phyloP scores from a whole-genome alignment of 768 basidiomycete species.

The Erythrobasidium yunnanense region DNA sequence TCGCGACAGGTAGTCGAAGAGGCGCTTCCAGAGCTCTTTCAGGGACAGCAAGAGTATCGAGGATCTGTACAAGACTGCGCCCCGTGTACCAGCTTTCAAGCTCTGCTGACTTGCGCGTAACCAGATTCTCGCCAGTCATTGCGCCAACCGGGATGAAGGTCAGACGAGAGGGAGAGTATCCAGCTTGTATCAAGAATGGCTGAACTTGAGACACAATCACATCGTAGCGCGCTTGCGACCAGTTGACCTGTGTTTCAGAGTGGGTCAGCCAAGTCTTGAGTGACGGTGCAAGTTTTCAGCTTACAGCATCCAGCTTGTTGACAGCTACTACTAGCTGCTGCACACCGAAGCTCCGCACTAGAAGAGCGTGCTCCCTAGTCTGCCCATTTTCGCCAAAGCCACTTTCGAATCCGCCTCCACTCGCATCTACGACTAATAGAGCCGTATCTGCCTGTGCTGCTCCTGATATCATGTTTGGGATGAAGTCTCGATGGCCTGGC shows the following conservation, averaged over 20 bases:
- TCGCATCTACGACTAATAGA: conserved; percentile 79
- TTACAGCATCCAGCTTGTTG: conserved; percentile 86
- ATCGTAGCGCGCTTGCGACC: conserved; percentile 71
- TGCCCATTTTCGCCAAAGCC: conserved; percentile 99
- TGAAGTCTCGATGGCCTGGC: conserved; percentile 92
- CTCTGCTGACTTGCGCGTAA: conserved; percentile 44
- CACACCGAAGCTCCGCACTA: conserved; percentile 99
- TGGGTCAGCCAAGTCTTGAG: neutral
- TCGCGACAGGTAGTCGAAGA: conserved; percentile 77
- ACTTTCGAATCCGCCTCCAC: conserved; percentile 88
- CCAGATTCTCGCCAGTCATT: conserved; percentile 76
- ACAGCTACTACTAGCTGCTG: conserved; percentile 88
- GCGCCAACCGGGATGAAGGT: conserved; percentile 81
- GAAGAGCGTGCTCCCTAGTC: conserved; percentile 99
- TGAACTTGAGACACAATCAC: conserved; percentile 64
- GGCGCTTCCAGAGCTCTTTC: conserved; percentile 51
- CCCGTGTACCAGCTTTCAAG: conserved; percentile 72
- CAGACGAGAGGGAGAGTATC: conserved; percentile 67
- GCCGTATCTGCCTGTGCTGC: conserved; percentile 95
- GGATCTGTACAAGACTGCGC: conserved; percentile 47
- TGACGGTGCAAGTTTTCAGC: neutral
- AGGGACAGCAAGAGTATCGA: conserved; percentile 29
- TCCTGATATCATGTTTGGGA: conserved; percentile 99
- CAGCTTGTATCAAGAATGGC: conserved; percentile 75
- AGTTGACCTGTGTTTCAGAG: conserved; percentile 56